Evolutionary conservation across 2,329 filamentous ascomycete genomes (phyloP).

Genomic region (Fusarium secorum): DNA sequence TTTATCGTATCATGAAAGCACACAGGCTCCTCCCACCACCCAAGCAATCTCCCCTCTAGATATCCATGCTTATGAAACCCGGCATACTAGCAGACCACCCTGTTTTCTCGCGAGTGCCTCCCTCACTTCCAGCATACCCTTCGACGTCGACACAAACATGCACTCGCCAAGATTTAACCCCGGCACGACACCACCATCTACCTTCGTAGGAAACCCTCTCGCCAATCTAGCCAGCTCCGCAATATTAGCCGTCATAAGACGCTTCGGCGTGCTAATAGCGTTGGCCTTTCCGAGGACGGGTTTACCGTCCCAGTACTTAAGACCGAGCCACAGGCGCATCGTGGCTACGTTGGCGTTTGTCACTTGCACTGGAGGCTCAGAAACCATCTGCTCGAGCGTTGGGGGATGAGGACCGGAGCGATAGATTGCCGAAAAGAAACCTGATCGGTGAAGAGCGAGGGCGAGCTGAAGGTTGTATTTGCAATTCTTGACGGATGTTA

Average conservation of each 20-base stretch:
- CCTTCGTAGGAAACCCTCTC: conserved; percentile 68
- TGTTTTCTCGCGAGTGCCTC: conserved; percentile 83
- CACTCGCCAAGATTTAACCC: conserved; percentile 83
- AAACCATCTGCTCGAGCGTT: conserved; percentile 54
- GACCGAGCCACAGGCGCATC: conserved; percentile 82
- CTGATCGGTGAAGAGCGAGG: conserved; percentile 80
- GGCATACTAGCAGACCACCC: conserved; percentile 81
- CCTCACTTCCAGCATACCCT: conserved; percentile 79
- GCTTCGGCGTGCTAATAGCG: conserved; percentile 76
- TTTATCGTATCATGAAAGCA: conserved; percentile 34
- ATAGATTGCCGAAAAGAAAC: conserved; percentile 82
- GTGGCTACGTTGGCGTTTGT: conserved; percentile 75
- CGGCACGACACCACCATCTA: conserved; percentile 71
- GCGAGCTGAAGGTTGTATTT: conserved; percentile 81
- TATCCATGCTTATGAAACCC: conserved; percentile 58
- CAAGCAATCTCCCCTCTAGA: background rate
- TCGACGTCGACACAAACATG: conserved; percentile 79
- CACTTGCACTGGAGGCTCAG: conserved; percentile 62
- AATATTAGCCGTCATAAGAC: conserved; percentile 72
- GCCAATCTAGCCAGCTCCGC: conserved; percentile 69
- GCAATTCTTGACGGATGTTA: conserved; percentile 82
- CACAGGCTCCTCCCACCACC: conserved; percentile 9
- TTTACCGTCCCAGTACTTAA: conserved; percentile 88
- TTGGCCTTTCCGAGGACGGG: conserved; percentile 76
- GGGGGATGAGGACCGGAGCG: conserved; percentile 69